Evolutionary conservation across 1,284 basidiomycete genomes (phyloP).

Genomic region (Inonotus obliquus): DNA sequence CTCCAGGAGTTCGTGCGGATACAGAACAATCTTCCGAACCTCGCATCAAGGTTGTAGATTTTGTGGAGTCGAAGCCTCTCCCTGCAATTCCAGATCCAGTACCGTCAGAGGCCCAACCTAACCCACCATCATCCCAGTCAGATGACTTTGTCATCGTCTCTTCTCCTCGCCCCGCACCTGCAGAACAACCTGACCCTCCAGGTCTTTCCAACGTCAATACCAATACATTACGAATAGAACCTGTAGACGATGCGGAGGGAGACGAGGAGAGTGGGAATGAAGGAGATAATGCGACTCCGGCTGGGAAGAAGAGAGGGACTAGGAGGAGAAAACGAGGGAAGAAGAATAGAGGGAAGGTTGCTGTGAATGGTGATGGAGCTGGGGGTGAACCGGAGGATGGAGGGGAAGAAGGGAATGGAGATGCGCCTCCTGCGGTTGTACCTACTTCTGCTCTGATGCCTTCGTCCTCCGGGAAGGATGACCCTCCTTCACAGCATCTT

Average conservation of each 20-base stretch:
- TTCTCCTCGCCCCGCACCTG: background rate
- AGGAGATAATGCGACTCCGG: constrained; percentile 41
- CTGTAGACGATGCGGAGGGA: constrained; percentile 27
- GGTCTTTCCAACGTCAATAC: background rate
- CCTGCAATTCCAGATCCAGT: background rate
- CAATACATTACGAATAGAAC: background rate
- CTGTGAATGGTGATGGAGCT: constrained; percentile 26
- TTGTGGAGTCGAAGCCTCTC: background rate
- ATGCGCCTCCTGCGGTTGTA: constrained; percentile 22
- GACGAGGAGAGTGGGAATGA: constrained; percentile 60
- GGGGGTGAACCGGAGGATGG: constrained; percentile 16
- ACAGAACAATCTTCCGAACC: background rate
- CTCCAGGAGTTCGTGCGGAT: background rate
- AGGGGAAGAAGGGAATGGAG: constrained; percentile 19
- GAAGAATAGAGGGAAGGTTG: constrained; percentile 37
- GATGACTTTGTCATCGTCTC: background rate
- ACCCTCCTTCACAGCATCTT: constrained; percentile 34
- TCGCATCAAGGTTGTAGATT: background rate
- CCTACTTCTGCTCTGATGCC: constrained; percentile 29
- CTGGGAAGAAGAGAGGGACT: constrained; percentile 39
- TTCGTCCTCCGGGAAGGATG: constrained; percentile 24
- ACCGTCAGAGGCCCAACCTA: background rate
- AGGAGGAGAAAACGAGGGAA: constrained; percentile 43
- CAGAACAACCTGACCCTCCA: background rate
- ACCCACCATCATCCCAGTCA: background rate